A percentile compares a stretch with the other conserved stretches of the same genome.
Evolutionary conservation across 2,329 filamentous ascomycete genomes (phyloP).

Genomic region (Aspergillus intermedius): DNA sequence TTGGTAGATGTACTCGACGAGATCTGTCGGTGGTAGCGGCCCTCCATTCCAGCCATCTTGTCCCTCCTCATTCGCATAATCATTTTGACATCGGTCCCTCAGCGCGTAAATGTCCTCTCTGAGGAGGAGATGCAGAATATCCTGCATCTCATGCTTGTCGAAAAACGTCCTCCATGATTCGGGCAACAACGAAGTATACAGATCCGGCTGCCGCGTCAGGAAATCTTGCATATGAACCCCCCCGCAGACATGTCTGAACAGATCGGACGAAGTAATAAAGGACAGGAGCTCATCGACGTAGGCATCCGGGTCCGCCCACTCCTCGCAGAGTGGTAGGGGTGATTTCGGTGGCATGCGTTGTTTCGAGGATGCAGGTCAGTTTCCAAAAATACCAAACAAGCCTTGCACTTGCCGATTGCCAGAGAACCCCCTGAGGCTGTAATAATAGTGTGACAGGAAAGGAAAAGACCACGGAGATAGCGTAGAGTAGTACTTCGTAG

Average conservation of each 20-base stretch:
- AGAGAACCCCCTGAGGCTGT: background rate
- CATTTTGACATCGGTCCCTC: conserved; percentile 10
- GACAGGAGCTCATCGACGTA: conserved; percentile 73
- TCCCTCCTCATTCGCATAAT: conserved; percentile 8
- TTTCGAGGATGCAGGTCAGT: background rate
- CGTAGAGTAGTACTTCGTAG: background rate
- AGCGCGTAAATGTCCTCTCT: conserved; percentile 60
- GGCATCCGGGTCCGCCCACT: conserved; percentile 64
- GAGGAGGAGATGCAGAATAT: conserved; percentile 73
- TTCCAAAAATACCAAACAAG: background rate
- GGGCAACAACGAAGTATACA: conserved; percentile 73
- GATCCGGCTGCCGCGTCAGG: conserved; percentile 74
- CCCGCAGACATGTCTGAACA: conserved; percentile 85
- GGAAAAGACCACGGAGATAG: conserved; percentile 1
- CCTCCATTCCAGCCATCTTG: conserved; percentile 38
- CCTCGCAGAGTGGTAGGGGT: conserved; percentile 61
- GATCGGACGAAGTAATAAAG: conserved; percentile 66
- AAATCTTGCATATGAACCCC: conserved; percentile 98
- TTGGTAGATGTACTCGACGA: conserved; percentile 65
- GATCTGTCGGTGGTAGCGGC: conserved; percentile 43
- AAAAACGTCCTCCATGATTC: conserved; percentile 78
- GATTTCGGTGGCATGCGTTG: conserved; percentile 42
- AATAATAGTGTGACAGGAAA: background rate
- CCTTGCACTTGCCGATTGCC: background rate
- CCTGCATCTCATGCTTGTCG: conserved; percentile 61